Evolutionary conservation across 345 rosid genomes (phyloP).

Genomic region (Syzygium jambos): DNA sequence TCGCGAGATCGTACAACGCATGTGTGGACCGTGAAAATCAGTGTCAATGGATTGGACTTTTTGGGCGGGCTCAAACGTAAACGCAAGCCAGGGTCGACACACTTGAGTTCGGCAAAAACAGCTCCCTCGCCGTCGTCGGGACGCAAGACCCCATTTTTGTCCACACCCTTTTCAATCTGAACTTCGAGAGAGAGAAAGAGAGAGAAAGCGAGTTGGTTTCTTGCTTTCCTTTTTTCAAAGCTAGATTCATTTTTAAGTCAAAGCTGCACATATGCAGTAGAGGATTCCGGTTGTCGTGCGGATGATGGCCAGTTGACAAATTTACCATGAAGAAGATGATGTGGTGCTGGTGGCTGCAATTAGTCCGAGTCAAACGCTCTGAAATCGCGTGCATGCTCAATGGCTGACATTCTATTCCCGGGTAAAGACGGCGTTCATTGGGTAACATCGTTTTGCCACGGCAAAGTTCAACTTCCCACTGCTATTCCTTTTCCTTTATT

Average conservation of each 20-base stretch:
- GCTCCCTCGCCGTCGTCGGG: neutral
- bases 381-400: slow-evolving; percentile 15
- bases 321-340: neutral
- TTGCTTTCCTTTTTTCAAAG: neutral
- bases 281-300: neutral
- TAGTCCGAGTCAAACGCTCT: slow-evolving; percentile 8
- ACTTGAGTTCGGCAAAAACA: neutral
- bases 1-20: neutral
- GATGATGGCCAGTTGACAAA: slow-evolving; percentile 2
- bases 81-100: neutral
- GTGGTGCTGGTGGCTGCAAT: neutral
- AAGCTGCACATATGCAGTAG: neutral
- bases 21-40: neutral
- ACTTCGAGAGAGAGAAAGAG: neutral
- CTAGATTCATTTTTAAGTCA: neutral
- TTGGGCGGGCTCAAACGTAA: neutral
- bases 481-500: neutral
- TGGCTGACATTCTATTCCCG: slow-evolving; percentile 10
- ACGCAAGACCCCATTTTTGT: neutral
- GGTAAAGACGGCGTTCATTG: neutral
- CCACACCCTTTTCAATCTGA: neutral
- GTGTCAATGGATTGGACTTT: neutral
- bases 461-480: neutral
- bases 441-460: neutral
- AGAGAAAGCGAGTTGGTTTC: neutral